Evolutionary conservation across 2,329 filamentous ascomycete genomes (phyloP), one percentile per base, ranked within the genome.

Genomic region (Thelonectria discophora): DNA sequence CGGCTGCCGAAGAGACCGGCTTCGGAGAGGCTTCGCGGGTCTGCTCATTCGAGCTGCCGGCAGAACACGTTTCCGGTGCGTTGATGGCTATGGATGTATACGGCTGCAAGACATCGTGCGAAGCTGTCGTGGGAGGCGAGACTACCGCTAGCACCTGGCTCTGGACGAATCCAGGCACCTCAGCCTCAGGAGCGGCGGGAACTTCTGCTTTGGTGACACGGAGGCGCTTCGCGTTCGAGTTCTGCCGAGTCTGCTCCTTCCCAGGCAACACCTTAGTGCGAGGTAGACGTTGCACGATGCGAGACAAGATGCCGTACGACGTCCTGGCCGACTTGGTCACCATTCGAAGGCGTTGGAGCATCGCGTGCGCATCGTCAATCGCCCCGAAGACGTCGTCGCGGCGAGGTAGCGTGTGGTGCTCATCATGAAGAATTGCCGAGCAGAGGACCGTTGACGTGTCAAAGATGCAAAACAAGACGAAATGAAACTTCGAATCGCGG

Each of bases 371-470:
- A 3, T 69, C 66, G 3, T 74, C 69, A 32, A 85, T 79, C 2
- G 76, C 75, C 49, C 75, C 61, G 20, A 81, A 66, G 15, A 82
- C 74, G 15, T 80, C 76, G 2, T 78, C 72, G 12, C 79, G 78
- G 12, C 75, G 75, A 5, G 78, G 77, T 3, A 84, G 72, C 12
- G 70, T 74, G 17, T 70, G 65, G 30, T 80, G 74, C n/a, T 73
- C 68, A 59, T 86, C 83, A 60, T 85, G 82, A 5, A 84, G 76
- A 7, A 86, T 73, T 3, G 82, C 79, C 0, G 82, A 84, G 72
- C 81, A 84, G 5, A 85, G 69, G 17, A 83, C 74, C 0, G 83
- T 81, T 1, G 82, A 78, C 0, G 81, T 82, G 62, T 86, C 82
- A 48, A 86, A 86, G 32, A 84, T 79, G 45, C 76, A 75, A 58